Evolutionary conservation across 73 alveolate genomes (phyloP).

Genomic region (Paramecium biaurelia): DNA sequence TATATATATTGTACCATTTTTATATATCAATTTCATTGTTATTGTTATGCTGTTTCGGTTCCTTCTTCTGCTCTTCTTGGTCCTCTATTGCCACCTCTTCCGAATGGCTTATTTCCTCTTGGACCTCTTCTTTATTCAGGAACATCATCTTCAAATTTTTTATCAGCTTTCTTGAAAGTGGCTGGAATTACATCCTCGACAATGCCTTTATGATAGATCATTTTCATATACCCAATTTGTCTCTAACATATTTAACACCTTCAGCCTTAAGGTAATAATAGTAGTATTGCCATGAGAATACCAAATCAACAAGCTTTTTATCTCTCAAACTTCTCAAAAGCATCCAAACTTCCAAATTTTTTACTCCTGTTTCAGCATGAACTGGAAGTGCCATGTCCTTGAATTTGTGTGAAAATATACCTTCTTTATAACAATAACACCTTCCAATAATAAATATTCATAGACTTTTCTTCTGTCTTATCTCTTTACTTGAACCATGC

Average conservation of each 20-base stretch:
- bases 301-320: conserved; percentile 32
- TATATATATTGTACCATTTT: neutral
- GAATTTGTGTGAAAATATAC: conserved; percentile 13
- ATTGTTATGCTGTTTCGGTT: neutral
- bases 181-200: conserved; percentile 45
- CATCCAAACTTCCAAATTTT: conserved; percentile 45
- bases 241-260: conserved; percentile 42
- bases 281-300: conserved; percentile 52
- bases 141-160: conserved; percentile 33
- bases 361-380: conserved; percentile 42
- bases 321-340: conserved; percentile 25
- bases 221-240: conserved; percentile 11
- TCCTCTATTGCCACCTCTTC: conserved; percentile 35
- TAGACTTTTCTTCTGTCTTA: conserved; percentile 88
- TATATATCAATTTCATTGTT: neutral
- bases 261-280: conserved; percentile 41
- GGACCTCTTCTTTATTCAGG: conserved; percentile 38
- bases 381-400: conserved; percentile 18
- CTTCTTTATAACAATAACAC: conserved; percentile 90
- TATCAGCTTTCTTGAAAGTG: conserved; percentile 39
- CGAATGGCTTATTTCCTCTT: conserved; percentile 6
- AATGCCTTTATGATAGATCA: neutral
- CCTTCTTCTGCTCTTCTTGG: conserved; percentile 32
- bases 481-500: conserved; percentile 91
- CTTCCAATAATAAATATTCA: conserved; percentile 86